Evolutionary conservation across 306 rosid genomes (phyloP).

Genomic region (Malus fusca): DNA sequence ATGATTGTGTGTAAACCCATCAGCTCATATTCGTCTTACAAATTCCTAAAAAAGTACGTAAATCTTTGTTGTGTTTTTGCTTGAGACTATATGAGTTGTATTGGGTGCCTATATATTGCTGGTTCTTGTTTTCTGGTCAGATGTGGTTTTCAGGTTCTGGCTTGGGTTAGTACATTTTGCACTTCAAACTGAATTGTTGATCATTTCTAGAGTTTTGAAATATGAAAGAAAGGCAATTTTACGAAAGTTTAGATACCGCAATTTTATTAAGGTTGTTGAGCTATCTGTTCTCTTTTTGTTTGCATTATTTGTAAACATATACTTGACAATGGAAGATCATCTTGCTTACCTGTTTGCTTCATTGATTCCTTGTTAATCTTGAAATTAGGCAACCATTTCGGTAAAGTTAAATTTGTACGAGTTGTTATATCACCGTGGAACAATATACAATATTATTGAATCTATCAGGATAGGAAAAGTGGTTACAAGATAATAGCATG

Average conservation of each 20-base stretch:
- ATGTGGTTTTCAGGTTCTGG: neutral
- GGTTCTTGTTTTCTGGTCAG: neutral
- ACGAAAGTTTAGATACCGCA: neutral
- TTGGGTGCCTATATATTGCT: neutral
- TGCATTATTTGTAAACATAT: neutral
- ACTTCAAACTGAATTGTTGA: neutral
- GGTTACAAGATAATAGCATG: neutral
- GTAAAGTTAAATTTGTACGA: neutral
- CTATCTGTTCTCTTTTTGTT: neutral
- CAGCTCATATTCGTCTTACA: constrained; percentile 26
- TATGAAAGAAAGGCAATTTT: neutral
- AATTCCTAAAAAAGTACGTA: constrained; percentile 27
- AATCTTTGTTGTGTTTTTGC: neutral
- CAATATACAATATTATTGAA: neutral
- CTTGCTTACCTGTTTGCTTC: neutral
- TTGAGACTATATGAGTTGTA: neutral
- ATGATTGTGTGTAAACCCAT: constrained; percentile 19
- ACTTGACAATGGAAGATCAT: neutral
- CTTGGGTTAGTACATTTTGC: neutral
- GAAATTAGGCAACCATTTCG: neutral
- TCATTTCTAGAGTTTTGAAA: neutral
- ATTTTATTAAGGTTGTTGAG: neutral
- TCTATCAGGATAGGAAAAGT: neutral
- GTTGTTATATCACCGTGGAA: neutral
- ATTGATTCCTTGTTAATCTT: neutral